These are phyloP conservation scores for Tetrahymena elliotti DNA, from an alignment of 73 alveolate genomes.

Conservation along the genomic window DNA sequence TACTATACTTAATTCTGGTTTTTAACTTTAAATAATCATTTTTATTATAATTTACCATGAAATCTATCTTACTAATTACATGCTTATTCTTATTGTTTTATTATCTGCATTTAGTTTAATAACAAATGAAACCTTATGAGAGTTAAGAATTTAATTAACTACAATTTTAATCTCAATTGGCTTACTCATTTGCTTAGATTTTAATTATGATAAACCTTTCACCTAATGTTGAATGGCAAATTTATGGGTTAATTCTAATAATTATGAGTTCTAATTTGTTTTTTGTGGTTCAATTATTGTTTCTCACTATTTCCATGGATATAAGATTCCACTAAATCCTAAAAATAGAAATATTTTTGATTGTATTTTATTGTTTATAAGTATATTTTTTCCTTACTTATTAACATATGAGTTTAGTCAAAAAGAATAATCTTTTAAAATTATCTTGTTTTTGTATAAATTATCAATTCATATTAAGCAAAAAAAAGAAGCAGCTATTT, in stretches of 20 bases:
- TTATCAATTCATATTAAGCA: not conserved
- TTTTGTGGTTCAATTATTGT: not conserved
- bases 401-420: not conserved
- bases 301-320: not conserved
- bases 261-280: not conserved
- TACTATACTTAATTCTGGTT: not conserved
- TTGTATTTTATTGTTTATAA: not conserved
- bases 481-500: not conserved
- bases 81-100: not conserved
- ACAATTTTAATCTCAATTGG: not conserved
- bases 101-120: not conserved
- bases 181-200: not conserved
- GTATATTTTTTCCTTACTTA: not conserved
- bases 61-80: not conserved
- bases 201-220: not conserved
- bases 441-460: not conserved
- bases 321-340: not conserved
- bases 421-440: not conserved
- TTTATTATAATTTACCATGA: not conserved
- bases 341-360: not conserved
- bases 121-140: not conserved
- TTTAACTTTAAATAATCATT: not conserved
- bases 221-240: not conserved
- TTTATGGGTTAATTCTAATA: not conserved
- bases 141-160: not conserved